Percentiles rank a stretch among this genome's conserved stretches.
Evolutionary conservation across 1,284 basidiomycete species (phyloP).

Genomic region (Xanthoconium separans): DNA sequence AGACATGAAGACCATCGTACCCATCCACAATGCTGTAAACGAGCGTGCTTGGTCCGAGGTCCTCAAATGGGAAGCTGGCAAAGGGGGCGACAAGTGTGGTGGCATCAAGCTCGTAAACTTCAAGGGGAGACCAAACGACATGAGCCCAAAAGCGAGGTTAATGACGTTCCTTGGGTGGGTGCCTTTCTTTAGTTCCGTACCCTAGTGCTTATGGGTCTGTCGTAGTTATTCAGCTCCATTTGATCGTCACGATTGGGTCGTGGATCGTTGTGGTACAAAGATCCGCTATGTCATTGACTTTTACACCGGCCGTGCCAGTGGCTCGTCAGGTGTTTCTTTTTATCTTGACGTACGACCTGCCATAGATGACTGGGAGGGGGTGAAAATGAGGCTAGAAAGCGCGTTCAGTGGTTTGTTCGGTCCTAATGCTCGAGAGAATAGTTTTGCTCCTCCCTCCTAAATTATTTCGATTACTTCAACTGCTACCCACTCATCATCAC

Average conservation of each 20-base stretch:
- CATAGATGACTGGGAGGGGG: conserved; percentile 86
- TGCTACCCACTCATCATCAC: background rate
- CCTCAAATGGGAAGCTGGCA: conserved; percentile 83
- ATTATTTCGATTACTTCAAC: background rate
- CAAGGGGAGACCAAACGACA: conserved; percentile 73
- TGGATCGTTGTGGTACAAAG: conserved; percentile 87
- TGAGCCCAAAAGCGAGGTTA: conserved; percentile 79
- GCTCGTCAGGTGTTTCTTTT: conserved; percentile 62
- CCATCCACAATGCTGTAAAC: conserved; percentile 99
- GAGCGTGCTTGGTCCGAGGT: conserved; percentile 95
- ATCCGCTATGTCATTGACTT: conserved; percentile 98
- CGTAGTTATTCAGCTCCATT: conserved; percentile 89
- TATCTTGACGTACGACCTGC: conserved; percentile 95
- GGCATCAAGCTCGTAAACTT: conserved; percentile 85
- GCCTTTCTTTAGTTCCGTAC: background rate
- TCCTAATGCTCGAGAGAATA: conserved; percentile 14
- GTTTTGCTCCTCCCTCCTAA: conserved; percentile 21
- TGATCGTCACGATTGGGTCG: conserved; percentile 96
- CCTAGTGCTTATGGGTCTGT: conserved; percentile 1
- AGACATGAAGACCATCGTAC: conserved; percentile 96
- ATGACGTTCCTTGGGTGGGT: conserved; percentile 86
- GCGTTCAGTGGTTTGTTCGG: conserved; percentile 48
- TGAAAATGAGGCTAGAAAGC: conserved; percentile 69
- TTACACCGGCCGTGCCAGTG: conserved; percentile 80
- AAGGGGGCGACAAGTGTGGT: conserved; percentile 80